phyloP scores from a whole-genome alignment of 2,329 filamentous ascomycete genomes.

The Ophiostoma montium region DNA sequence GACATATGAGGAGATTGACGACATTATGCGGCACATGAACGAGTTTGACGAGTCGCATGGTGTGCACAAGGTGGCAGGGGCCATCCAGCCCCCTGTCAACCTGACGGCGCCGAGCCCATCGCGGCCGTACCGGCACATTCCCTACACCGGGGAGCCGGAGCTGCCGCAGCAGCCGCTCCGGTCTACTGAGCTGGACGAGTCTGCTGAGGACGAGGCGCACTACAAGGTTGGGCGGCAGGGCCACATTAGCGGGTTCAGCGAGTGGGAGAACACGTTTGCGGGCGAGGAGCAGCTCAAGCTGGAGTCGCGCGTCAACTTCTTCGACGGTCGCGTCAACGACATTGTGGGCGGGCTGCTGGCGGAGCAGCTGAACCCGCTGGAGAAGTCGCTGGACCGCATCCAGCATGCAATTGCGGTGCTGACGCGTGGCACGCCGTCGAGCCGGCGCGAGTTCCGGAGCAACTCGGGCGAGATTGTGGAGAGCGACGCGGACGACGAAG shows the following conservation, averaged over 20 bases:
- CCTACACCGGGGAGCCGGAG: conserved; percentile 23
- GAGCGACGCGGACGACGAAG: conserved; percentile 91
- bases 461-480: conserved; percentile 56
- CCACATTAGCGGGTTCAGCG: conserved; percentile 49
- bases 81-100: conserved; percentile 37
- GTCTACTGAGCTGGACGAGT: conserved; percentile 29
- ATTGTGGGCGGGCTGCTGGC: conserved; percentile 68
- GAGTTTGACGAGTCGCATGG: conserved; percentile 59
- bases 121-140: conserved; percentile 8
- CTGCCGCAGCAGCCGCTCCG: conserved; percentile 30
- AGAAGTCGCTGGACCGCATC: conserved; percentile 64
- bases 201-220: conserved; percentile 26
- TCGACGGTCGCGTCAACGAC: conserved; percentile 79
- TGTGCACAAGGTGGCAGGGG: conserved; percentile 44
- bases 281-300: conserved; percentile 76
- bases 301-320: conserved; percentile 69
- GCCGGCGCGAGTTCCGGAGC: conserved; percentile 47
- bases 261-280: conserved; percentile 82
- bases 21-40: conserved; percentile 77
- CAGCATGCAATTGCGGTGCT: conserved; percentile 49
- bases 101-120: conserved; percentile 28
- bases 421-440: conserved; percentile 39
- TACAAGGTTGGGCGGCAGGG: conserved; percentile 42
- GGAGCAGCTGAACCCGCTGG: conserved; percentile 63
- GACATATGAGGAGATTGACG: conserved; percentile 77